Evolutionary conservation across 148 eudicot species (phyloP), one percentile per base, ranked within the genome.

Genomic region (Heliamphora exappendiculata): DNA sequence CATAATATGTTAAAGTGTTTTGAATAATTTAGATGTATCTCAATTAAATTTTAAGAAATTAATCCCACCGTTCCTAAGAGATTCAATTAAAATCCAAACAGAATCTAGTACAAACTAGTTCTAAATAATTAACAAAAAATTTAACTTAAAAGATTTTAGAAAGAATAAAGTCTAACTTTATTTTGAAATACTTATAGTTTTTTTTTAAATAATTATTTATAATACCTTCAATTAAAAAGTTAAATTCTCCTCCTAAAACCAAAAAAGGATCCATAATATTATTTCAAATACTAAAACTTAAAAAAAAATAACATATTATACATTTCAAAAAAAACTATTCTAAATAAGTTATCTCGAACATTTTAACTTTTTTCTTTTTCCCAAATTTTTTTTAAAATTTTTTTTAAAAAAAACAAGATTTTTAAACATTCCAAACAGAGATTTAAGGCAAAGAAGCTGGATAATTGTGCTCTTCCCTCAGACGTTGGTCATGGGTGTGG

Each of bases 401-500:
- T 70, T 34, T 1, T 6, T 13, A 5, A 1, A 10, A 17, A 63
- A 20, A 51, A 69, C 47, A 58, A 34, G 66, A 41, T 39, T n/a
- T n/a, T n/a, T n/a, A n/a, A n/a, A n/a, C n/a, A n/a, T n/a, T n/a
- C n/a, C n/a, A n/a, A n/a, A n/a, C n/a, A 69, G 29, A 36, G 53
- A 49, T 51, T 70, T 50, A 58, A 80, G 65, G 76, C 75, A 71
- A 47, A 75, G 72, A 81, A 79, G 76, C 73, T 60, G 78, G 85
- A 78, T 82, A 88, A 69, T 74, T 78, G 76, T 74, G 83, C 84
- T 81, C 24, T 73, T 73, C 78, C 74, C 75, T 72, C 75, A 79
- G 70, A 83, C 84, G 57, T 79, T 72, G 63, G 76, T 86, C 78
- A 55, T 83, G 75, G 91, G 91, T 94, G 98, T 91, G 98, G 97